Conservation (phyloP, 2,329 filamentous ascomycete species). For the Zasmidium cellare region DNA sequence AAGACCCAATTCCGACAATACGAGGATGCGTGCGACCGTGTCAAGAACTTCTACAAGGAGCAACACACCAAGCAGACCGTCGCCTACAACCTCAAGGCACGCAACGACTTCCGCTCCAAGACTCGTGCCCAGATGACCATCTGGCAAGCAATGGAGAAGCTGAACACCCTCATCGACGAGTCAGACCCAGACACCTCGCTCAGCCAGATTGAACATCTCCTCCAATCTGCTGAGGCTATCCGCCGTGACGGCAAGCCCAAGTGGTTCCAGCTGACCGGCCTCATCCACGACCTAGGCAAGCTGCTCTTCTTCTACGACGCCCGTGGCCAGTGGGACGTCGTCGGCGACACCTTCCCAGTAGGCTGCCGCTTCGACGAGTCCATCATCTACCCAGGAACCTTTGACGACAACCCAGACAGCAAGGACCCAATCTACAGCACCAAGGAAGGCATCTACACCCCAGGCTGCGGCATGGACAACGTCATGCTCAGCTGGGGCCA, state of each 20-base stretch:
- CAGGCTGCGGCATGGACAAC: conserved; percentile 79
- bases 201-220: conserved; percentile 84
- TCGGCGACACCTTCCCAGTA: conserved; percentile 81
- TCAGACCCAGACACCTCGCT: conserved; percentile 87
- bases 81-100: conserved; percentile 80
- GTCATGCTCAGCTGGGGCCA: conserved; percentile 90
- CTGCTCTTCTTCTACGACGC: conserved; percentile 78
- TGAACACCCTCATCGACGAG: conserved; percentile 88
- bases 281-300: conserved; percentile 80
- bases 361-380: conserved; percentile 72
- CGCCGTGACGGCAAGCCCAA: conserved; percentile 78
- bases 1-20: conserved; percentile 81
- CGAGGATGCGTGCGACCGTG: conserved; percentile 76
- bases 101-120: conserved; percentile 67
- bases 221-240: conserved; percentile 87
- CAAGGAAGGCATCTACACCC: conserved; percentile 75
- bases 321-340: conserved; percentile 90
- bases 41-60: conserved; percentile 82
- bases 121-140: conserved; percentile 76
- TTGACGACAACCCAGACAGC: conserved; percentile 73
- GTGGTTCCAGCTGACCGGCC: conserved; percentile 77
- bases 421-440: conserved; percentile 71
- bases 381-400: conserved; percentile 81
- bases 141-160: conserved; percentile 90
- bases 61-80: conserved; percentile 72